These are phyloP conservation scores for Vigna reflexopilosa DNA, from an alignment of 306 rosid species.

Conservation along the genomic window DNA sequence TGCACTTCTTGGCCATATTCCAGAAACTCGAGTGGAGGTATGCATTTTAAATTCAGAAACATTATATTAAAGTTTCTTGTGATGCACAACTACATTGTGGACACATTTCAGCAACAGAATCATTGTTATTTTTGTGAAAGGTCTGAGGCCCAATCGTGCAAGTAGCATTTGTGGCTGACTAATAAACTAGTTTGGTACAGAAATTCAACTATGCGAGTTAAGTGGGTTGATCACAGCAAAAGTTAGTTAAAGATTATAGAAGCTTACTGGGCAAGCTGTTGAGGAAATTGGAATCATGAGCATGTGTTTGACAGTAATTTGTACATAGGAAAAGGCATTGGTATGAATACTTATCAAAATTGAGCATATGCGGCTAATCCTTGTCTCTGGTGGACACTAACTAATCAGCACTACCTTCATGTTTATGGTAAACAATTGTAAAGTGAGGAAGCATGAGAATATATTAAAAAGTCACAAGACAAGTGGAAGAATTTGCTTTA, in stretches of 20 bases:
- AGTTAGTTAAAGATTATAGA: constrained; percentile 31
- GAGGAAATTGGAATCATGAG: constrained; percentile 17
- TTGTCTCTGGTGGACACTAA: constrained; percentile 46
- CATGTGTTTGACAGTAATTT: constrained; percentile 41
- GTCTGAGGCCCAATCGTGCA: neutral
- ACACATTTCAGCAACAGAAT: constrained; percentile 7
- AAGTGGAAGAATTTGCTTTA: constrained; percentile 50
- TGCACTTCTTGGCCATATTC: neutral
- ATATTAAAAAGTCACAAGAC: constrained; percentile 37
- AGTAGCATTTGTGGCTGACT: neutral
- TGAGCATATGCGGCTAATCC: constrained; percentile 32
- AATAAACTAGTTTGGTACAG: constrained; percentile 11
- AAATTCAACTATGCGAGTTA: neutral
- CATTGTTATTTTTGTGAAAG: neutral
- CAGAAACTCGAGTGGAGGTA: neutral
- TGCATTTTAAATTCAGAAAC: constrained; percentile 13
- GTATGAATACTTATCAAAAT: constrained; percentile 32
- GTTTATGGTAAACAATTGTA: constrained; percentile 40
- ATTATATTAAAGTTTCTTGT: neutral
- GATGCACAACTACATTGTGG: neutral
- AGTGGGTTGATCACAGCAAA: constrained; percentile 5
- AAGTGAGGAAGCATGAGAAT: constrained; percentile 44
- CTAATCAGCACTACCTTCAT: constrained; percentile 44
- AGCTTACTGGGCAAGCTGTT: constrained; percentile 38
- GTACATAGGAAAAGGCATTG: constrained; percentile 8